Evolutionary conservation across 192 early-diverging fungal genomes (phyloP).

Genomic region (Backusella parvicylindrica): DNA sequence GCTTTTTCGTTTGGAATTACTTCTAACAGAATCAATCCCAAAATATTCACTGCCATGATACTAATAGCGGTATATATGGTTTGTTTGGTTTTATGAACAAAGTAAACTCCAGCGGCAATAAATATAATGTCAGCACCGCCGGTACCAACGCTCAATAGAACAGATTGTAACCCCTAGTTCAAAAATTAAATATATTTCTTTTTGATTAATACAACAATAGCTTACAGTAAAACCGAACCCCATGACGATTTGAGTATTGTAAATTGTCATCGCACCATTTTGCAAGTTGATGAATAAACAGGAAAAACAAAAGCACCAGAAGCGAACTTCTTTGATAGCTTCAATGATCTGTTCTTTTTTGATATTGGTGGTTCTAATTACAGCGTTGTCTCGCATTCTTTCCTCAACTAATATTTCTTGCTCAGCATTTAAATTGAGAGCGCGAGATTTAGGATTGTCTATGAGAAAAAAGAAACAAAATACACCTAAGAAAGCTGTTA

Average conservation of each 20-base stretch:
- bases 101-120: constrained; percentile 3
- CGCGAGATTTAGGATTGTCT: constrained; percentile 25
- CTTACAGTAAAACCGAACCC: constrained; percentile 27
- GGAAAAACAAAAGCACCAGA: constrained; percentile 16
- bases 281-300: constrained; percentile 19
- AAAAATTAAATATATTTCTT: not conserved
- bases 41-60: constrained; percentile 13
- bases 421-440: constrained; percentile 22
- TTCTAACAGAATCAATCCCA: constrained; percentile 22
- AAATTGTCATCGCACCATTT: constrained; percentile 34
- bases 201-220: not conserved
- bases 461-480: constrained; percentile 30
- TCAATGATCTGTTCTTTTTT: constrained; percentile 25
- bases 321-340: constrained; percentile 17
- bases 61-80: constrained; percentile 16
- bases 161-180: constrained; percentile 20
- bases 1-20: constrained; percentile 5
- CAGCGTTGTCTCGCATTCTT: constrained; percentile 26
- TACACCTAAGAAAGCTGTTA: constrained; percentile 18
- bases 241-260: constrained; percentile 13
- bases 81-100: constrained; percentile 5
- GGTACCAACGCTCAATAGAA: constrained; percentile 12
- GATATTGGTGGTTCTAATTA: constrained; percentile 13
- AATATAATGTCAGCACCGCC: constrained; percentile 18
- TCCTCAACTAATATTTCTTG: constrained; percentile 25